phyloP scores from a whole-genome alignment of 495 filamentous ascomycete species.

The Tuber calosporum region DNA sequence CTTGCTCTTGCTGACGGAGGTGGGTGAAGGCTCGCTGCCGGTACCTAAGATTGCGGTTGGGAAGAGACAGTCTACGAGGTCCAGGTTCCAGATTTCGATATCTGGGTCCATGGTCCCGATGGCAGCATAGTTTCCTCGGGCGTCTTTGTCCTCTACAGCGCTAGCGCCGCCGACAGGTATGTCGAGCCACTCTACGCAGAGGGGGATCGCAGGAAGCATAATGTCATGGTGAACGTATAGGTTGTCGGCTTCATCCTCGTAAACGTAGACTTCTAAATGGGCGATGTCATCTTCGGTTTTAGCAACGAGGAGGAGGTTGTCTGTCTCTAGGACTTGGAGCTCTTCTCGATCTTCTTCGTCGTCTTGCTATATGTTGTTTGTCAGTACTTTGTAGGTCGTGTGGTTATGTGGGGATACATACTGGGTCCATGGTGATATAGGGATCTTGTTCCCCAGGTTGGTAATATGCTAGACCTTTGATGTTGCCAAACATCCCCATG shows the following conservation, averaged over 20 bases:
- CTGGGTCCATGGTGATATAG: constrained; percentile 78
- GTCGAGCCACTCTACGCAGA: constrained; percentile 93
- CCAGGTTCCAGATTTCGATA: constrained; percentile 97
- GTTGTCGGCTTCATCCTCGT: constrained; percentile 88
- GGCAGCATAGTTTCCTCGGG: constrained; percentile 77
- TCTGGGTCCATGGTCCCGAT: constrained; percentile 96
- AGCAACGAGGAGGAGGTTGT: constrained; percentile 84
- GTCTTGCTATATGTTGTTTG: constrained; percentile 53
- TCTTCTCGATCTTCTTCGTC: constrained; percentile 88
- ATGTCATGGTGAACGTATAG: constrained; percentile 99
- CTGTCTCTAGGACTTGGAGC: constrained; percentile 80
- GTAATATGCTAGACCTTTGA: constrained; percentile 88
- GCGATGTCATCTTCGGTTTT: constrained; percentile 96
- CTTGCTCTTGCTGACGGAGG: constrained; percentile 49
- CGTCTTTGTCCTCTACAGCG: constrained; percentile 50
- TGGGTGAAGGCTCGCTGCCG: constrained; percentile 49
- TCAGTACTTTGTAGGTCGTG: not conserved
- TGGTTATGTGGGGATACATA: not conserved
- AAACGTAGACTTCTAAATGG: constrained; percentile 93
- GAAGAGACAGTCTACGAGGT: constrained; percentile 93
- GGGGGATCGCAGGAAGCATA: constrained; percentile 94
- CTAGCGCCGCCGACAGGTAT: constrained; percentile 63
- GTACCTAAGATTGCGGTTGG: constrained; percentile 95
- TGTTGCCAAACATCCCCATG: constrained; percentile 90
- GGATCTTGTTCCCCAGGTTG: constrained; percentile 87